Percentiles rank a stretch among this genome's conserved stretches.
These are phyloP conservation scores for Chlamydomonas asymmetrica DNA, from an alignment of 139 green algal genomes.

Conservation along the genomic window DNA sequence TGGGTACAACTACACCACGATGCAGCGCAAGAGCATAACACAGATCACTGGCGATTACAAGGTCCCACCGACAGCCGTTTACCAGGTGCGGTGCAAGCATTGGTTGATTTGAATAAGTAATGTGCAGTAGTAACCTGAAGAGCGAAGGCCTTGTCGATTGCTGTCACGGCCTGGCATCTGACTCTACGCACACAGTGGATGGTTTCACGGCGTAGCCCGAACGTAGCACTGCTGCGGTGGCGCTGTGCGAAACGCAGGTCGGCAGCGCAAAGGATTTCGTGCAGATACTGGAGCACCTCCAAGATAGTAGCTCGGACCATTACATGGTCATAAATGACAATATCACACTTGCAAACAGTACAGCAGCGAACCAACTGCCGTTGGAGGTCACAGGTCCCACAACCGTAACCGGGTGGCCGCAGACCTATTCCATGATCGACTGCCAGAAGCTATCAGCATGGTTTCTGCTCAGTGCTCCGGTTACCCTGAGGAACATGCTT, in stretches of 20 bases:
- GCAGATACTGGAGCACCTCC: too few relatives aligned
- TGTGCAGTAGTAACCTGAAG: too few relatives aligned
- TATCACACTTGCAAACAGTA: not conserved
- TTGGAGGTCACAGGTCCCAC: not conserved
- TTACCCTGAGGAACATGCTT: constrained; percentile 1
- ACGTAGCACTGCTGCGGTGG: too few relatives aligned
- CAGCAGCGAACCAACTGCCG: not conserved
- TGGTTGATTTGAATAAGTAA: too few relatives aligned
- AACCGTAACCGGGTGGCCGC: constrained; percentile 19
- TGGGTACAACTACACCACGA: not conserved
- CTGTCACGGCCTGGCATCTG: too few relatives aligned
- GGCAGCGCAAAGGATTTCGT: too few relatives aligned
- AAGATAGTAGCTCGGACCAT: constrained; percentile 3
- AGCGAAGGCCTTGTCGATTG: too few relatives aligned
- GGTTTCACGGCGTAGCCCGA: too few relatives aligned
- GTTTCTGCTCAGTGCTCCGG: not conserved
- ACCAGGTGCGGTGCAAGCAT: constrained; percentile 21
- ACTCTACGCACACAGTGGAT: too few relatives aligned
- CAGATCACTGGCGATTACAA: constrained; percentile 13
- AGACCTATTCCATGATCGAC: not conserved
- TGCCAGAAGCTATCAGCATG: not conserved
- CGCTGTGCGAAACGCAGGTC: too few relatives aligned
- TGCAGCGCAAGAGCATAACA: constrained; percentile 30
- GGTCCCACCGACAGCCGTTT: constrained; percentile 19
- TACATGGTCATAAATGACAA: constrained; percentile 20